A percentile compares a stretch with the other conserved stretches of the same genome.
Conservation (phyloP, 2,329 filamentous ascomycete species). For the Periconia sp. region DNA sequence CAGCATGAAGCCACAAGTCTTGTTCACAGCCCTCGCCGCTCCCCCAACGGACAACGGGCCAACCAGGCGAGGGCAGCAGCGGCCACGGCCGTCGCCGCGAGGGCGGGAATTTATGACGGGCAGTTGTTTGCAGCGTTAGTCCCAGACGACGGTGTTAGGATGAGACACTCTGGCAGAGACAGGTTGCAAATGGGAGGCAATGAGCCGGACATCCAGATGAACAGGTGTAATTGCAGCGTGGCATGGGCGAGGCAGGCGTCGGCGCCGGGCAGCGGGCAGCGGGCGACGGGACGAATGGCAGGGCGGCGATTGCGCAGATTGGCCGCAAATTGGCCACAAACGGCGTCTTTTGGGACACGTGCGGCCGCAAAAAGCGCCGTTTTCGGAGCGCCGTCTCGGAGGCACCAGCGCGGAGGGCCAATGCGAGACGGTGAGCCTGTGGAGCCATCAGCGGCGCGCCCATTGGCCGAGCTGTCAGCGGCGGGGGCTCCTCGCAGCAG, state of each 20-base stretch:
- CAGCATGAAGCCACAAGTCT: background rate
- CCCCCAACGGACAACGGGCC: too few relatives aligned
- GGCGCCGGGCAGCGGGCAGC: background rate
- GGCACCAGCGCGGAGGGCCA: constrained; percentile 1
- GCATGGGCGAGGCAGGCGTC: background rate
- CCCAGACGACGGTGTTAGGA: constrained; percentile 2
- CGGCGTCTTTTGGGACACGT: background rate
- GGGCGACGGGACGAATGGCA: background rate
- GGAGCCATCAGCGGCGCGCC: background rate
- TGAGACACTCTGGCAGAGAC: constrained; percentile 20
- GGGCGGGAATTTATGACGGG: background rate
- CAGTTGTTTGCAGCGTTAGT: constrained; percentile 3
- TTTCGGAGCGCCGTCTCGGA: constrained; percentile 5
- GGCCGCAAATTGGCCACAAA: background rate
- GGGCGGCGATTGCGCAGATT: constrained; percentile 3
- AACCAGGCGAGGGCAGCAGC: constrained; percentile 6
- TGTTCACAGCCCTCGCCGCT: background rate
- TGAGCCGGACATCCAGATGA: constrained; percentile 27
- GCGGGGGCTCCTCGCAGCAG: constrained; percentile 12
- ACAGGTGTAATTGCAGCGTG: constrained; percentile 10
- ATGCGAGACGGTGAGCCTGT: constrained; percentile 2
- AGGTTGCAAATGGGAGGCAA: constrained; percentile 10
- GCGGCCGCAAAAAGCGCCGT: constrained; percentile 11
- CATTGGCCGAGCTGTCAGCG: constrained; percentile 13
- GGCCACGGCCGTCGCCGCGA: constrained; percentile 5